Evolutionary conservation across 1,284 basidiomycete species (phyloP).

Genomic region (Moesziomyces antarcticus): DNA sequence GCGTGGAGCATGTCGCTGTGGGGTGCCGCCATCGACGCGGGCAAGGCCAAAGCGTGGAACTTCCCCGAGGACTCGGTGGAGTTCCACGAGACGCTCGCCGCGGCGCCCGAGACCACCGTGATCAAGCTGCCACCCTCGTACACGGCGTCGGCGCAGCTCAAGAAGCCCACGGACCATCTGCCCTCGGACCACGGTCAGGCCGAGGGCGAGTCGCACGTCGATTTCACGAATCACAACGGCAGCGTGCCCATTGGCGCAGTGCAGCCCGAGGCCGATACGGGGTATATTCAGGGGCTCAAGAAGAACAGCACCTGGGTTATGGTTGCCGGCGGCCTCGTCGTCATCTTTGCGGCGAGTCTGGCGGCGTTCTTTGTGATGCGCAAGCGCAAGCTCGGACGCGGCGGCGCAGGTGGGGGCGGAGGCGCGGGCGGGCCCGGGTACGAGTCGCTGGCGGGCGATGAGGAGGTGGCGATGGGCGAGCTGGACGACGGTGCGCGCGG

Average conservation of each 20-base stretch:
- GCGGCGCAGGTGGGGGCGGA: constrained; percentile 45
- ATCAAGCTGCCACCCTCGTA: constrained; percentile 66
- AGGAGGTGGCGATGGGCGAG: constrained; percentile 72
- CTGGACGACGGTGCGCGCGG: constrained; percentile 49
- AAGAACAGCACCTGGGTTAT: constrained; percentile 86
- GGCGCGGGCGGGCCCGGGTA: constrained; percentile 71
- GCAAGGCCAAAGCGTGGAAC: constrained; percentile 71
- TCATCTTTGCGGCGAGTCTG: constrained; percentile 79
- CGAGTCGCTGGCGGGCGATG: constrained; percentile 75
- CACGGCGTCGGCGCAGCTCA: constrained; percentile 60
- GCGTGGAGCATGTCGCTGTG: constrained; percentile 94
- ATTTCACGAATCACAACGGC: constrained; percentile 66
- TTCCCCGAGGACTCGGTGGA: constrained; percentile 62
- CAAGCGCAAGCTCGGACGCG: constrained; percentile 71
- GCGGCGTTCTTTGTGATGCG: constrained; percentile 72
- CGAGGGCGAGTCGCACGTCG: constrained; percentile 64
- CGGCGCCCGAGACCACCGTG: constrained; percentile 62
- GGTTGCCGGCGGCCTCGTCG: constrained; percentile 77
- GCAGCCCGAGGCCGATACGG: constrained; percentile 75
- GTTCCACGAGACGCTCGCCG: constrained; percentile 72
- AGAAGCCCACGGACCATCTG: constrained; percentile 86
- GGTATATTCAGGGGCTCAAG: constrained; percentile 84
- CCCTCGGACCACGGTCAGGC: constrained; percentile 81
- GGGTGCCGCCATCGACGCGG: constrained; percentile 85
- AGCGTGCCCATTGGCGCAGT: constrained; percentile 48